phyloP scores from a whole-genome alignment of 2,329 filamentous ascomycete species.

The Cordyceps javanica region DNA sequence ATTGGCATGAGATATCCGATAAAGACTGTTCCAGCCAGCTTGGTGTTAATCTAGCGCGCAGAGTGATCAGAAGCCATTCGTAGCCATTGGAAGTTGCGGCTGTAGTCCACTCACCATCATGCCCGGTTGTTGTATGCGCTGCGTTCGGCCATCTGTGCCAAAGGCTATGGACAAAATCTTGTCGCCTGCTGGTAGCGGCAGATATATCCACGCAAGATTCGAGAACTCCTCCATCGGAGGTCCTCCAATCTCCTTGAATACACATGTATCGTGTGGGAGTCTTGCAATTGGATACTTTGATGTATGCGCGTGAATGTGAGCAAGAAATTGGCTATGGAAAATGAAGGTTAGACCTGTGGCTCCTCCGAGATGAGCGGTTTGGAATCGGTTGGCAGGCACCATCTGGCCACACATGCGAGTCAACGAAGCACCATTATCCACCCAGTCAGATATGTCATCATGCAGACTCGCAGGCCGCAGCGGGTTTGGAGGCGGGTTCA shows the following conservation, averaged over 20 bases:
- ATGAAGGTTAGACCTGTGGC: not conserved
- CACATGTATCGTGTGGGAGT: not conserved
- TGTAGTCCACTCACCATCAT: not conserved
- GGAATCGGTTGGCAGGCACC: not conserved
- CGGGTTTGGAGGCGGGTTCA: not conserved
- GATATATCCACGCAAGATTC: not conserved
- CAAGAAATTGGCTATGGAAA: not conserved
- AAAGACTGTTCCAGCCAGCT: not conserved
- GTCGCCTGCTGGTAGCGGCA: constrained; percentile 1
- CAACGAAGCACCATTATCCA: not conserved
- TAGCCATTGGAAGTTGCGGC: not conserved
- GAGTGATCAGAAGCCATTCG: not conserved
- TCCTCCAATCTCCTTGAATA: not conserved
- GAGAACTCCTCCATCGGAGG: not conserved
- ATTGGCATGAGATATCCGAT: not conserved
- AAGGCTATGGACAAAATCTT: not conserved
- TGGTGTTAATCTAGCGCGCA: not conserved
- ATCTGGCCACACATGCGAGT: not conserved
- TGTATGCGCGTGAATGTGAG: not conserved
- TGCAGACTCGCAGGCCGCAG: not conserved
- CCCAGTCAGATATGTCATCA: not conserved
- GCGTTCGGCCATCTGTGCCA: not conserved
- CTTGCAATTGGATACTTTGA: not conserved
- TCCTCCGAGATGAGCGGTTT: not conserved
- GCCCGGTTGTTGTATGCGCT: not conserved